These are phyloP conservation scores for Copromyces sp. DNA, from an alignment of 495 filamentous ascomycete species.

Conservation along the genomic window DNA sequence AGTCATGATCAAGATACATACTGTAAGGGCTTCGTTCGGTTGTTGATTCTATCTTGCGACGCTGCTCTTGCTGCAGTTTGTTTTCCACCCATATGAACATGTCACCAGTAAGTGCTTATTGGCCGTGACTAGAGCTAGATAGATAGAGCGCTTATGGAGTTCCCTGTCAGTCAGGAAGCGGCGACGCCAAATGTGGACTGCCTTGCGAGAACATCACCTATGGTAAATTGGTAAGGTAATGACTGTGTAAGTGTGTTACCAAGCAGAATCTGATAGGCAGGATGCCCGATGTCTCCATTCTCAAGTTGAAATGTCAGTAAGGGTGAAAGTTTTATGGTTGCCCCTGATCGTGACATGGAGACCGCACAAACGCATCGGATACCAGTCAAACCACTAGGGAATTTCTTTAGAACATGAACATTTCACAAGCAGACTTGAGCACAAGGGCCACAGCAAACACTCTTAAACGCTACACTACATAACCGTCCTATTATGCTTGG, in stretches of 20 bases:
- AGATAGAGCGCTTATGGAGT: too few relatives aligned
- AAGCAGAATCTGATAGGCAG: neutral
- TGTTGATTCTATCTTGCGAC: neutral
- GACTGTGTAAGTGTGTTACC: neutral
- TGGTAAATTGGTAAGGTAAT: neutral
- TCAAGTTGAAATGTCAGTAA: neutral
- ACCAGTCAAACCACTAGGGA: neutral
- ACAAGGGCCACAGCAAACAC: neutral
- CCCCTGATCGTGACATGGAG: neutral
- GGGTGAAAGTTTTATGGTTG: neutral
- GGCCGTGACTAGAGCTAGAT: too few relatives aligned
- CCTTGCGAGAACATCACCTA: neutral
- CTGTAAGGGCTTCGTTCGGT: neutral
- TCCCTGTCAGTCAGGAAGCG: too few relatives aligned
- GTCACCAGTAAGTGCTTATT: too few relatives aligned
- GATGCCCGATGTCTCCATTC: neutral
- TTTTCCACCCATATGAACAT: neutral
- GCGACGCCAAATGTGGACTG: neutral
- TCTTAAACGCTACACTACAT: too few relatives aligned
- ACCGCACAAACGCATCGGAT: neutral
- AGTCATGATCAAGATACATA: neutral
- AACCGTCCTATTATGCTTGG: neutral
- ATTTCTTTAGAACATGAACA: neutral
- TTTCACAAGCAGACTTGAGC: neutral
- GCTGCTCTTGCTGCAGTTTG: neutral